Conservation (phyloP, 495 filamentous ascomycete species). For the Penicillium coprophilum region DNA sequence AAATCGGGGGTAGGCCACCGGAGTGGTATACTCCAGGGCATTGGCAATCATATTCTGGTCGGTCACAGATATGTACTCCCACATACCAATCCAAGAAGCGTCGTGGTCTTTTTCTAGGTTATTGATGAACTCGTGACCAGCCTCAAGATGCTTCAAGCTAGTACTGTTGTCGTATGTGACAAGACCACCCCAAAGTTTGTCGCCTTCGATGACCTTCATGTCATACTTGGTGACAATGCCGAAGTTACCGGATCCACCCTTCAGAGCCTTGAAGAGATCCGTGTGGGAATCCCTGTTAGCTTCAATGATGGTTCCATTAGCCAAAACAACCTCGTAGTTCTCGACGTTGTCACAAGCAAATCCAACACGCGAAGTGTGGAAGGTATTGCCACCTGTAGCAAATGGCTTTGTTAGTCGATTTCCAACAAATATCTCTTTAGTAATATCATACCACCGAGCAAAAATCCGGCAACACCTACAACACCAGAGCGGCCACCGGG, state of each 20-base stretch:
- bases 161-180: conserved; percentile 15
- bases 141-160: conserved; percentile 4
- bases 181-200: conserved; percentile 41
- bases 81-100: conserved; percentile 21
- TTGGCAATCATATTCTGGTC: conserved; percentile 15
- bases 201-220: conserved; percentile 29
- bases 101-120: conserved; percentile 10
- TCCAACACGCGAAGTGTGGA: conserved; percentile 40
- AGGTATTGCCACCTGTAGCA: conserved; percentile 40
- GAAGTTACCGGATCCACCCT: conserved; percentile 56
- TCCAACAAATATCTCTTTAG: neutral
- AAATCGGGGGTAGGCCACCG: conserved; percentile 16
- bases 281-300: conserved; percentile 40
- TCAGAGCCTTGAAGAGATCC: conserved; percentile 55
- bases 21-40: conserved; percentile 23
- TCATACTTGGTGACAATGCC: conserved; percentile 58
- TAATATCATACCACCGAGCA: conserved; percentile 34
- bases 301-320: conserved; percentile 46
- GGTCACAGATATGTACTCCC: conserved; percentile 19
- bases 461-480: conserved; percentile 45
- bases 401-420: neutral
- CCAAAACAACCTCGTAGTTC: conserved; percentile 55
- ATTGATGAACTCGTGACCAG: conserved; percentile 7
- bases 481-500: conserved; percentile 42
- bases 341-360: conserved; percentile 49